Evolutionary conservation across 257 asterid species (phyloP), one percentile per base, ranked within the genome.

Genomic region (Capsicum rhomboideum): DNA sequence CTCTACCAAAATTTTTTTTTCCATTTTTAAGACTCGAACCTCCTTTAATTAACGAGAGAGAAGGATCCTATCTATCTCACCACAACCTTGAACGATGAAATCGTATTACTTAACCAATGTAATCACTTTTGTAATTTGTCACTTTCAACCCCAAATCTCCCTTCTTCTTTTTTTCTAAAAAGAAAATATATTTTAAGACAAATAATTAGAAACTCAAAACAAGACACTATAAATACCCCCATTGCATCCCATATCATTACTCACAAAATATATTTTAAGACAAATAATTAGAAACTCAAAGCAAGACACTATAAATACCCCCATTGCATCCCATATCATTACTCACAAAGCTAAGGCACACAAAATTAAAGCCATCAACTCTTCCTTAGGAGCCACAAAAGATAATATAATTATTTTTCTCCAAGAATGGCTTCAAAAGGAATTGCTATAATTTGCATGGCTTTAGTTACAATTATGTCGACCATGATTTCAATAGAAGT

Each of bases 371-470:
- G 81, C 28, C 46, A 75, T 52, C 2, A 26, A 49, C 8, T 74
- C 59, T 42, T 50, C 59, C 59, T 49, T 50, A 8, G 46, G 8
- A 50, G 81, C 63, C 37, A 49, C 12, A 68, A 49, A 49, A 26
- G 44, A 52, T 50, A 50, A 75, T 75, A 75, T 31, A 75, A 8
- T 50, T 42, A 40, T 20, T 55, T 8, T 50, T 42, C 6, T 14
- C 63, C 4, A 14, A 1, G 55, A 86, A 93, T 93, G 97, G 94
- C 89, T 66, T 87, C 90, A 55, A 90, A 86, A 82, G 86, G 80
- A 80, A 61, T 83, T 46, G 2, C 44, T 29, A 64, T 34, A 53
- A 52, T 86, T 23, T 84, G 59, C 42, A 34, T 67, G 37, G 54
- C 56, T 42, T 8, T 86, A 2, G 1, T 86, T 3, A 86, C 83